Percentiles rank a stretch among this genome's conserved stretches.
These are phyloP conservation scores for Hamigera avellanea DNA, from an alignment of 495 filamentous ascomycete genomes.

Conservation along the genomic window DNA sequence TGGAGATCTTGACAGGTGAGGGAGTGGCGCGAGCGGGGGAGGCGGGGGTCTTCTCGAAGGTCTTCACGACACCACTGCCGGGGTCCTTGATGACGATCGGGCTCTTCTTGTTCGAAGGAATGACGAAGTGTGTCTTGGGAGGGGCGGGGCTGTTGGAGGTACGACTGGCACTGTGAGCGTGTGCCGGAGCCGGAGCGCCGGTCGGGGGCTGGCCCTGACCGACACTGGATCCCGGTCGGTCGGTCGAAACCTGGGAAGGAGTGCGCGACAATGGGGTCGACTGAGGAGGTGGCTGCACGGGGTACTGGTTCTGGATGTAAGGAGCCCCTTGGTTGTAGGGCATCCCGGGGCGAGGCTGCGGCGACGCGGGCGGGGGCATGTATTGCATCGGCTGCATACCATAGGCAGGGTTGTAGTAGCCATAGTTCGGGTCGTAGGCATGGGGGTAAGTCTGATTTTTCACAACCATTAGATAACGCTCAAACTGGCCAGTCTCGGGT, in stretches of 20 bases:
- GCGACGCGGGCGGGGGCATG: conserved; percentile 38
- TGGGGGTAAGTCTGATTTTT: conserved; percentile 42
- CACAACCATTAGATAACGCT: conserved; percentile 58
- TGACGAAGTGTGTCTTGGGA: conserved; percentile 38
- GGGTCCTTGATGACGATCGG: conserved; percentile 71
- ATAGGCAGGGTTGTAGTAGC: conserved; percentile 32
- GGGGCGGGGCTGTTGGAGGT: conserved; percentile 40
- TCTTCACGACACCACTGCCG: conserved; percentile 52
- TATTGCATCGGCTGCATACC: conserved; percentile 37
- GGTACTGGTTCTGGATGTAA: conserved; percentile 39
- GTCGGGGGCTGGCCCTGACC: conserved; percentile 51
- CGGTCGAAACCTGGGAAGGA: conserved; percentile 66
- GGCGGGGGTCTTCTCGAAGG: conserved; percentile 43
- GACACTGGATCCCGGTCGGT: conserved; percentile 71
- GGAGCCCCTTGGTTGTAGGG: conserved; percentile 33
- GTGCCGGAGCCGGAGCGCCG: conserved; percentile 45
- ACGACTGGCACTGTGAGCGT: conserved; percentile 47
- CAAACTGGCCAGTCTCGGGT: conserved; percentile 57
- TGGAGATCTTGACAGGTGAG: conserved; percentile 48
- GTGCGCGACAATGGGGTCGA: conserved; percentile 68
- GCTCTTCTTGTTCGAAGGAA: conserved; percentile 49
- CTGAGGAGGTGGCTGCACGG: conserved; percentile 42
- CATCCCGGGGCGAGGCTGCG: conserved; percentile 42
- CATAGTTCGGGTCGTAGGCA: conserved; percentile 37
- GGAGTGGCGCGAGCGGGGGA: conserved; percentile 44